Evolutionary conservation across 495 filamentous ascomycete genomes (phyloP).

Genomic region (Penicillium bialowiezense): DNA sequence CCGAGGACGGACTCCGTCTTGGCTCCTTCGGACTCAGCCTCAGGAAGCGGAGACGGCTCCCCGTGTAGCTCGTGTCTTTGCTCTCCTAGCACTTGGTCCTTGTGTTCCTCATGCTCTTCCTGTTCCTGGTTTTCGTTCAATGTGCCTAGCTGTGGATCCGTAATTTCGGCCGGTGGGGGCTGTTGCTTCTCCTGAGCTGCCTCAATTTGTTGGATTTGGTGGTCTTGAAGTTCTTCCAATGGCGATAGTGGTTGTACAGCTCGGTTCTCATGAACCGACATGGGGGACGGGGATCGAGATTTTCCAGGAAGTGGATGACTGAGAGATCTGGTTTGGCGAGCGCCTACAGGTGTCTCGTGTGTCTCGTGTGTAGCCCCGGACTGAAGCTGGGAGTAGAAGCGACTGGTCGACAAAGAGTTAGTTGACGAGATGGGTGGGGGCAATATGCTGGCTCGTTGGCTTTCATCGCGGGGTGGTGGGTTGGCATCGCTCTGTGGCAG

Average conservation of each 20-base stretch:
- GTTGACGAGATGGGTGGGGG: conserved; percentile 6
- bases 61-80: neutral
- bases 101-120: conserved; percentile 1
- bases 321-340: conserved; percentile 9
- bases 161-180: neutral
- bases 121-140: conserved; percentile 1
- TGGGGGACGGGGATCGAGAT: conserved; percentile 10
- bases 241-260: neutral
- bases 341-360: conserved; percentile 1
- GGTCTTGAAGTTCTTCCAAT: neutral
- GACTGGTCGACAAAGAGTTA: conserved; percentile 7
- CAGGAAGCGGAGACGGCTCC: neutral
- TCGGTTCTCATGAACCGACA: neutral
- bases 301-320: conserved; percentile 12
- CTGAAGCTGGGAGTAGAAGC: conserved; percentile 21
- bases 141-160: neutral
- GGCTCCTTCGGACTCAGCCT: neutral
- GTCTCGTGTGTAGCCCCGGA: conserved; percentile 5
- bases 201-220: neutral
- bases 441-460: conserved; percentile 14
- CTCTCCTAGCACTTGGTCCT: neutral
- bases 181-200: neutral
- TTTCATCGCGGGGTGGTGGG: neutral
- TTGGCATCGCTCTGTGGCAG: neutral
- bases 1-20: neutral